phyloP scores from a whole-genome alignment of 1,139 yeast genomes.

The Suhomyces maxii region DNA sequence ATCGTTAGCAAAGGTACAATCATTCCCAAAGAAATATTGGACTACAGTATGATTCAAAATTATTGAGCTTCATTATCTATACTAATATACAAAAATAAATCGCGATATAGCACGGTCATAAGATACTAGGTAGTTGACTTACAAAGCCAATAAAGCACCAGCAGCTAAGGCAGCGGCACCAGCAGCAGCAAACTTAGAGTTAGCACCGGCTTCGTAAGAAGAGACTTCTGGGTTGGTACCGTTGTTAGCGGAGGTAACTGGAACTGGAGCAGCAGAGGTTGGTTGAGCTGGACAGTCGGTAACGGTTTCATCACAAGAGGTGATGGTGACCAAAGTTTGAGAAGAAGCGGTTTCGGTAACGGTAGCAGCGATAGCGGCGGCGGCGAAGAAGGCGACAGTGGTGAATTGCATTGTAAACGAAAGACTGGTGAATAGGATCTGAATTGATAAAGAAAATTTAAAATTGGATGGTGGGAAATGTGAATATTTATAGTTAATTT shows the following conservation, averaged over 20 bases:
- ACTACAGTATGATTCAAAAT: neutral
- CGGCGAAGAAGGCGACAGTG: conserved; percentile 25
- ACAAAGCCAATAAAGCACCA: conserved; percentile 37
- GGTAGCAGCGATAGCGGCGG: conserved; percentile 23
- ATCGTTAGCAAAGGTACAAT: too few relatives aligned
- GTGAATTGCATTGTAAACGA: conserved; percentile 31
- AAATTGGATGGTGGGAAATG: neutral
- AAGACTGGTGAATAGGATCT: conserved; percentile 17
- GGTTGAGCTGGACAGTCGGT: conserved; percentile 27
- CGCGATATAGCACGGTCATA: conserved; percentile 4
- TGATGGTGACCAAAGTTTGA: conserved; percentile 28
- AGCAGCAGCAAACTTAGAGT: conserved; percentile 24
- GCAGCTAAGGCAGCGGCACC: conserved; percentile 33
- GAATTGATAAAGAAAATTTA: conserved; percentile 11
- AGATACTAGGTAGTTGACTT: conserved; percentile 16
- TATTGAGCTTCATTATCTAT: conserved; percentile 5
- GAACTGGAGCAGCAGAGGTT: conserved; percentile 23
- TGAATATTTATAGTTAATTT: conserved; percentile 6
- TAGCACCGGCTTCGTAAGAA: conserved; percentile 26
- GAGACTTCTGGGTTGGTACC: conserved; percentile 23
- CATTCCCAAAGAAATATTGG: neutral
- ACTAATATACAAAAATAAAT: conserved; percentile 10
- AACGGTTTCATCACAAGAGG: conserved; percentile 25
- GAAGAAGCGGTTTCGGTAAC: conserved; percentile 20
- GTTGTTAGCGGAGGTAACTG: conserved; percentile 24